Conservation (phyloP, 1,139 yeast genomes). For the Nakaseomyces sp. region DNA sequence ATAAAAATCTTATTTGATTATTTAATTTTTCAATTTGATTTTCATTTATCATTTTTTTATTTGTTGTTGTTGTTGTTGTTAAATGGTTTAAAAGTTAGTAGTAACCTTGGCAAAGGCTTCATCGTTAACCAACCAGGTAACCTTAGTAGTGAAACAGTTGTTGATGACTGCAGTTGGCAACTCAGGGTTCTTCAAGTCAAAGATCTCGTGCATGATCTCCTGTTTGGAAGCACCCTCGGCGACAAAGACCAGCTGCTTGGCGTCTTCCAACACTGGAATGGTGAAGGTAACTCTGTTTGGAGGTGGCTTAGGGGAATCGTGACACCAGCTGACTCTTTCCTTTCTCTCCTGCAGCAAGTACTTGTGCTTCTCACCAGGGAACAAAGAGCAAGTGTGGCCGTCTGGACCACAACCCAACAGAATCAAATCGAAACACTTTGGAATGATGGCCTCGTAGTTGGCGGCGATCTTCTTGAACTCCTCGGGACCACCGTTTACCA, state of each 20-base stretch:
- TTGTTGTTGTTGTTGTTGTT: no score
- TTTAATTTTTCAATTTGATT: no score
- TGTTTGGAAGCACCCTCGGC: constrained; percentile 88
- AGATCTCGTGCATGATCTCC: constrained; percentile 60
- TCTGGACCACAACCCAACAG: constrained; percentile 97
- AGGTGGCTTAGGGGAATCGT: constrained; percentile 93
- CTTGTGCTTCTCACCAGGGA: constrained; percentile 54
- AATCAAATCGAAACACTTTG: constrained; percentile 73
- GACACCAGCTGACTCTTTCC: constrained; percentile 86
- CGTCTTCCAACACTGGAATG: constrained; percentile 81
- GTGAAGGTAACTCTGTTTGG: constrained; percentile 83
- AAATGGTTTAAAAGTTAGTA: not conserved
- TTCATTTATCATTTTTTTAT: no score
- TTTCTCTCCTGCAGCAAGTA: constrained; percentile 56
- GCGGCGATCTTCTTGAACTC: constrained; percentile 64
- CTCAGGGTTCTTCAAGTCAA: constrained; percentile 41
- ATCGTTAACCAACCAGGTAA: constrained; percentile 74
- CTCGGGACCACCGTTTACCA: constrained; percentile 50
- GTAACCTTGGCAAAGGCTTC: constrained; percentile 46
- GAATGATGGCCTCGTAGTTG: constrained; percentile 69
- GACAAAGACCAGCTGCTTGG: constrained; percentile 61
- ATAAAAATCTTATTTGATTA: no score
- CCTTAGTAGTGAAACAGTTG: constrained; percentile 37
- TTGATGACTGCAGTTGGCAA: constrained; percentile 76
- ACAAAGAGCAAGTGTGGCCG: constrained; percentile 93